These are phyloP conservation scores for Mariannaea sp. DNA, from an alignment of 2,329 filamentous ascomycete genomes.

Conservation along the genomic window DNA sequence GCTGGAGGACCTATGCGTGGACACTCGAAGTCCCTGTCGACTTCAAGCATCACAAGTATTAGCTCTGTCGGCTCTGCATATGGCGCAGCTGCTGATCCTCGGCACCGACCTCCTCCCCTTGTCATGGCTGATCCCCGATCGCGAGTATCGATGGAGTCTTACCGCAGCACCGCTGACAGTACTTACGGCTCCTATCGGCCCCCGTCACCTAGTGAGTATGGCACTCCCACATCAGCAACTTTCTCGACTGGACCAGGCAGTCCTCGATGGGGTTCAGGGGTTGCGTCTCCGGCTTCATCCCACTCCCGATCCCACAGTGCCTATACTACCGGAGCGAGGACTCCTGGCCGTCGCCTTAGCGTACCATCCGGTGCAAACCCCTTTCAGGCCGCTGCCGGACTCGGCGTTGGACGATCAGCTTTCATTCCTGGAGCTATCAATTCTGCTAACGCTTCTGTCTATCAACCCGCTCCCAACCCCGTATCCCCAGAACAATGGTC, in stretches of 20 bases:
- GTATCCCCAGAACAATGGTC: conserved; percentile 64
- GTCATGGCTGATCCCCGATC: conserved; percentile 79
- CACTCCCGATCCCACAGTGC: conserved; percentile 74
- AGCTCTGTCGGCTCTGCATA: conserved; percentile 70
- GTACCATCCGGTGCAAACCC: conserved; percentile 78
- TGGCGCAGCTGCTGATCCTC: conserved; percentile 66
- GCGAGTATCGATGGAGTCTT: conserved; percentile 70
- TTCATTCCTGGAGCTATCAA: conserved; percentile 59
- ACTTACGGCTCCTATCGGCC: conserved; percentile 64
- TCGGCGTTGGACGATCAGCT: conserved; percentile 59
- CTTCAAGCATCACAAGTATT: conserved; percentile 82
- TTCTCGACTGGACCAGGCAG: conserved; percentile 79
- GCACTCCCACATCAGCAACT: conserved; percentile 82
- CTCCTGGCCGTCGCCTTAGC: conserved; percentile 76
- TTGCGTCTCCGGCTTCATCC: conserved; percentile 74
- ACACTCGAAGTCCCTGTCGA: conserved; percentile 83
- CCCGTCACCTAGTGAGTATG: conserved; percentile 74
- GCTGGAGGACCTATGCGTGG: conserved; percentile 72
- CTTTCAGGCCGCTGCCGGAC: conserved; percentile 68
- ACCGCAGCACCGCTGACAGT: conserved; percentile 66
- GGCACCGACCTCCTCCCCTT: conserved; percentile 77
- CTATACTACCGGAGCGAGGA: conserved; percentile 66
- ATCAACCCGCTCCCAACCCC: conserved; percentile 62
- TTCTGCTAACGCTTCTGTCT: conserved; percentile 59
- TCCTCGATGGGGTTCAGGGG: conserved; percentile 70